Conservation (phyloP, 2,329 filamentous ascomycete genomes). For the Dactylellina parvicollis region DNA sequence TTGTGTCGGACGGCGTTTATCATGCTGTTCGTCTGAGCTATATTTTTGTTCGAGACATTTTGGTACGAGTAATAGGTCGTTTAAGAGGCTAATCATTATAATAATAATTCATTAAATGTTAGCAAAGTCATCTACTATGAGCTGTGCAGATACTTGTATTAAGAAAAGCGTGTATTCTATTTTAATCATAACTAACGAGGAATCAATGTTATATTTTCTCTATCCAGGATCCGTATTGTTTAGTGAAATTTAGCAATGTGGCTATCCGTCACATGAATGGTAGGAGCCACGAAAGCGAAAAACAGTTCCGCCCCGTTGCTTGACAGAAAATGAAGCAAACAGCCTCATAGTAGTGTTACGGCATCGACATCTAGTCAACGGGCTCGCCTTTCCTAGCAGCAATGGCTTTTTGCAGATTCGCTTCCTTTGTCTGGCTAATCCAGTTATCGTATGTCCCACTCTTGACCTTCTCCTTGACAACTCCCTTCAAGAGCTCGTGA, state of each 20-base stretch:
- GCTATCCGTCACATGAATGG: not conserved
- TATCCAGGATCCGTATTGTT: constrained; percentile 16
- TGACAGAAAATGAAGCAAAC: not conserved
- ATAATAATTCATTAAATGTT: no score
- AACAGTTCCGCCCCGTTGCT: not conserved
- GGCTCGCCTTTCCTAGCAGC: constrained; percentile 57
- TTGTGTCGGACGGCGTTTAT: no score
- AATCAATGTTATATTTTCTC: constrained; percentile 17
- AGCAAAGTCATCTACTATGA: no score
- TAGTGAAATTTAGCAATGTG: not conserved
- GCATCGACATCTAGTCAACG: constrained; percentile 34
- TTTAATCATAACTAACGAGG: not conserved
- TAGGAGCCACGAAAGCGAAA: not conserved
- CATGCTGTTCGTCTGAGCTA: no score
- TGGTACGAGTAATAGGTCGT: no score
- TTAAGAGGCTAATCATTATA: no score
- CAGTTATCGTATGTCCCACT: constrained; percentile 75
- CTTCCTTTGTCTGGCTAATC: constrained; percentile 72
- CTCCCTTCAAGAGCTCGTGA: constrained; percentile 86
- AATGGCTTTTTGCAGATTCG: constrained; percentile 64
- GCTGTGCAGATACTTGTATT: no score
- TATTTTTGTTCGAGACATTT: no score
- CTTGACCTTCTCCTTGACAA: constrained; percentile 77
- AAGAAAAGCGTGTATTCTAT: no score
- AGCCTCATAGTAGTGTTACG: not conserved